Conservation (phyloP, 768 basidiomycete species). For the Auriscalpium vulgare region DNA sequence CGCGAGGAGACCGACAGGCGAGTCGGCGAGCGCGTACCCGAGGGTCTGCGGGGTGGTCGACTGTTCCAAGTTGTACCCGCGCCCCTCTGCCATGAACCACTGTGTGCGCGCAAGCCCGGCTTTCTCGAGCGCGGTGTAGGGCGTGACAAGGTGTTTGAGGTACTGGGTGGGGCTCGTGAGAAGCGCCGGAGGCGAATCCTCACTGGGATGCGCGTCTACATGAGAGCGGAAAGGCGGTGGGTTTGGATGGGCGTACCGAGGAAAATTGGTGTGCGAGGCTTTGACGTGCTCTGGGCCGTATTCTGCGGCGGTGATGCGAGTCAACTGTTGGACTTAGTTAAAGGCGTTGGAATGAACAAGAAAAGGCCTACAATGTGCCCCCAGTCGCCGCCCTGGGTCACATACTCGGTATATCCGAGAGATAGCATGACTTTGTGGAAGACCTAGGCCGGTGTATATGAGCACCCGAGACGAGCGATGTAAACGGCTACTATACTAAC, state of each 20-base stretch:
- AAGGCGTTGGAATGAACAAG: not conserved
- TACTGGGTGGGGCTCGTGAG: constrained; percentile 20
- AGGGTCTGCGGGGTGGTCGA: constrained; percentile 24
- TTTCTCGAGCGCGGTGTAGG: constrained; percentile 28
- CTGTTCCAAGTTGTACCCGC: constrained; percentile 34
- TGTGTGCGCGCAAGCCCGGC: constrained; percentile 23
- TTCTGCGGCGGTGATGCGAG: constrained; percentile 15
- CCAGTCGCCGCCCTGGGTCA: constrained; percentile 3
- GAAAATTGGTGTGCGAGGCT: constrained; percentile 27
- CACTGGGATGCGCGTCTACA: constrained; percentile 5
- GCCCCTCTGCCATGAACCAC: constrained; percentile 24
- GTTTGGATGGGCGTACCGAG: constrained; percentile 15
- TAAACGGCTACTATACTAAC: not conserved
- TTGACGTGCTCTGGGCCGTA: constrained; percentile 23
- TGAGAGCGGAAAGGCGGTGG: not conserved
- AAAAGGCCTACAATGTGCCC: constrained; percentile 21
- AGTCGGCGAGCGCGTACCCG: constrained; percentile 45
- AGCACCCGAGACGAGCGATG: no score
- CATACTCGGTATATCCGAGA: not conserved
- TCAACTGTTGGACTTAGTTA: constrained; percentile 15
- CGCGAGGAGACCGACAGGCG: constrained; percentile 35
- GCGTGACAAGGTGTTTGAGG: constrained; percentile 22
- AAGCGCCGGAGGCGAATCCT: constrained; percentile 18
- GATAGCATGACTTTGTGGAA: constrained; percentile 2
- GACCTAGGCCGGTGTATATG: constrained; percentile 16